phyloP scores from a whole-genome alignment of 805 yeast species.

The Saccharomycopsis synnaedendra region DNA sequence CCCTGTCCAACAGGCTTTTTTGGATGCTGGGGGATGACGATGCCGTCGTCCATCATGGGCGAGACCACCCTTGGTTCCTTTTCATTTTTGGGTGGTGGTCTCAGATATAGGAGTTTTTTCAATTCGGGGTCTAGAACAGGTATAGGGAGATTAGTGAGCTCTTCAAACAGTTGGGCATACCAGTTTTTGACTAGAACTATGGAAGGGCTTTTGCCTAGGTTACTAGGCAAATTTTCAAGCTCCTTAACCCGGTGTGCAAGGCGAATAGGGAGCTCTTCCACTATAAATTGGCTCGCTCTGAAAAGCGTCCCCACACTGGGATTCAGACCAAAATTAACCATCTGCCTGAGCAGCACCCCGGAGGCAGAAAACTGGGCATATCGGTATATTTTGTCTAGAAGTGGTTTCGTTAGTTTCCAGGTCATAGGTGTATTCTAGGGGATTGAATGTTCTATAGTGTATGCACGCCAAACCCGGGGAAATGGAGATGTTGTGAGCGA shows the following conservation, averaged over 20 bases:
- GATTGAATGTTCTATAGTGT: no score
- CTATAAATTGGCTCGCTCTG: conserved; percentile 74
- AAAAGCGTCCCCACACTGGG: conserved; percentile 73
- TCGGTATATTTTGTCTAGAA: conserved; percentile 19
- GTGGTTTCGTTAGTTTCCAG: conserved; percentile 8
- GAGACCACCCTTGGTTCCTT: conserved; percentile 3
- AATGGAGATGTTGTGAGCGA: background rate
- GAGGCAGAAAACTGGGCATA: conserved; percentile 73
- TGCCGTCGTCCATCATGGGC: conserved; percentile 40
- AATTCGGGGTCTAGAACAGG: conserved; percentile 40
- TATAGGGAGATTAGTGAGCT: conserved; percentile 51
- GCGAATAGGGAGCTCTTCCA: conserved; percentile 79
- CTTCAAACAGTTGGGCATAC: conserved; percentile 87
- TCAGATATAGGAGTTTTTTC: conserved; percentile 25
- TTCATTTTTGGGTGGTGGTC: conserved; percentile 8
- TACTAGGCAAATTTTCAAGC: conserved; percentile 68
- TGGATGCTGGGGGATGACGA: conserved; percentile 21
- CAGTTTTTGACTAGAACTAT: conserved; percentile 71
- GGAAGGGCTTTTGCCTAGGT: conserved; percentile 60
- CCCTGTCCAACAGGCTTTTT: conserved; percentile 1
- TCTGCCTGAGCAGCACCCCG: conserved; percentile 73
- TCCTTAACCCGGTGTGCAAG: conserved; percentile 81
- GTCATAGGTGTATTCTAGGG: background rate
- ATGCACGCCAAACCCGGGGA: no score
- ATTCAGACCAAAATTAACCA: conserved; percentile 82